A percentile compares a stretch with the other conserved stretches of the same genome.
Evolutionary conservation across 2,329 filamentous ascomycete species (phyloP).

Genomic region (Alternaria triticina): DNA sequence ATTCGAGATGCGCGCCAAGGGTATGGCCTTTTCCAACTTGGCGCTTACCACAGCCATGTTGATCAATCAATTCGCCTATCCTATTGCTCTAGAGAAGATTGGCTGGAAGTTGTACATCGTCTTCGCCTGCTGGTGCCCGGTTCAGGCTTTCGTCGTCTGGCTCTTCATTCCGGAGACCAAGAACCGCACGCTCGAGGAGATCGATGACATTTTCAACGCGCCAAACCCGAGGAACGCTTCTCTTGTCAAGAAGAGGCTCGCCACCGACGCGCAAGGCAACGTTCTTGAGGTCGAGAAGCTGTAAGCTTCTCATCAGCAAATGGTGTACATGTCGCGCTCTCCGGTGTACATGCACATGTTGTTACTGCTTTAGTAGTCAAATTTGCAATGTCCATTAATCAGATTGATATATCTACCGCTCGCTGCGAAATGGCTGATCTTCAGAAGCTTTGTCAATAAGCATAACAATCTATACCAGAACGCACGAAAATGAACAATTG

Average conservation of each 20-base stretch:
- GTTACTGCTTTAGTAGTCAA: background rate
- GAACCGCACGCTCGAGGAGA: constrained; percentile 35
- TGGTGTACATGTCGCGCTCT: background rate
- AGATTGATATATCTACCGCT: background rate
- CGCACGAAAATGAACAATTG: background rate
- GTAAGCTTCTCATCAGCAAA: constrained; percentile 1
- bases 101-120: constrained; percentile 35
- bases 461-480: background rate
- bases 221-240: constrained; percentile 31
- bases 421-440: background rate
- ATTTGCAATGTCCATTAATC: background rate
- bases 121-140: constrained; percentile 28
- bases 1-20: constrained; percentile 45
- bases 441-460: background rate
- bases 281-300: constrained; percentile 35
- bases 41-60: constrained; percentile 28
- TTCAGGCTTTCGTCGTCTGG: constrained; percentile 26
- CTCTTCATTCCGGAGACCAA: constrained; percentile 37
- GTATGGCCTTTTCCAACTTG: constrained; percentile 34
- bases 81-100: constrained; percentile 31
- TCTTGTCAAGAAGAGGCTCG: constrained; percentile 33
- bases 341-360: background rate
- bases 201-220: constrained; percentile 32
- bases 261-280: constrained; percentile 21
- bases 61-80: constrained; percentile 41